Evolutionary conservation across 1,284 basidiomycete species (phyloP), one percentile per base, ranked within the genome.

Genomic region (Cutaneotrichosporon spelunceum): DNA sequence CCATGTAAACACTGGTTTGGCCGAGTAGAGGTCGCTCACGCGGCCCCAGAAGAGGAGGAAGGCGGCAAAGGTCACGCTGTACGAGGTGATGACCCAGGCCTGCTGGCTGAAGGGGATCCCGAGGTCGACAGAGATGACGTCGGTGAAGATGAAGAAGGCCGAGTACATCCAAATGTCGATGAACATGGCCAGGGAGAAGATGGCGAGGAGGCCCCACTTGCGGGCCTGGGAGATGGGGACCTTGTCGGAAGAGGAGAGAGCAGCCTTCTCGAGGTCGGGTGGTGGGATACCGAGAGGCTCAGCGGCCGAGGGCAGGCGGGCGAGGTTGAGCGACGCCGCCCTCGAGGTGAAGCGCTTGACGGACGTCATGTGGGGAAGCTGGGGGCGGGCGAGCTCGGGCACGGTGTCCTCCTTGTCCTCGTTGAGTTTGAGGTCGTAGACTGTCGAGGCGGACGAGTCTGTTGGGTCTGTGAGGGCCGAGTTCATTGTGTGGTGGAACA

Each of bases 41-140:
- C 73, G 68, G 10, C 75, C 75, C 69, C 71, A 74, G 63, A 72
- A 66, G 29, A 74, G 65, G 6, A 72, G 66, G 65, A 74, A 74
- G 1, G 73, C 65, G 0, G 76, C 68, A 48, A 78, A 78, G 1
- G 75, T 74, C 10, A 77, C 70, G 0, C 69, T 60, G 62, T 76
- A 78, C 2, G 71, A 59, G 10, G 69, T 75, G 60, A 66, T 66
- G 39, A 64, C 56, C 65, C 65, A 66, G 8, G 60, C 55, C 54
- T 66, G 60, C 45, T 67, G 63, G 19, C 24, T 39, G 50, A 66
- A 62, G 7, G 30, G 2, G 33, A 71, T 59, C 21, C 60, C 23
- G 21, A 67, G 61, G 59, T 68, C 64, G 14, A 23, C 29, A 3
- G 59, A 24, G 59, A 68, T 65, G 4, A 61, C 36, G 19, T 44